Conservation (phyloP, 148 eudicot species). For the Euryodendron excelsum region DNA sequence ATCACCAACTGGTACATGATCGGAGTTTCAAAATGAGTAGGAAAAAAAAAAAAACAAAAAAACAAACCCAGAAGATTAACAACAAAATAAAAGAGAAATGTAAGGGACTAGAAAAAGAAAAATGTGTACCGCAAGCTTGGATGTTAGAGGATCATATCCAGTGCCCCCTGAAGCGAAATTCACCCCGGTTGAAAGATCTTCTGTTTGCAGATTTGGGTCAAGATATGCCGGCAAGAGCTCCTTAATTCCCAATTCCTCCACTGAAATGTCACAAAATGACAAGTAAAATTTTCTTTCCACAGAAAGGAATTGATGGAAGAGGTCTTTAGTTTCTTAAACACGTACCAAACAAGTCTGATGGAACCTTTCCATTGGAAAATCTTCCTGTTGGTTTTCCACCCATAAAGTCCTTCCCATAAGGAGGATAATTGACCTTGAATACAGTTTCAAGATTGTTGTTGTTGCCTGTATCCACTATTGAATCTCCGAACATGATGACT, state of each 20-base stretch:
- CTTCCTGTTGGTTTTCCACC: constrained; percentile 62
- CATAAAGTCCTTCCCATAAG: constrained; percentile 59
- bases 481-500: constrained; percentile 74
- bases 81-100: no score
- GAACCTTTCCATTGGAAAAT: constrained; percentile 61
- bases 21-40: not conserved
- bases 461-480: constrained; percentile 75
- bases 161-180: constrained; percentile 68
- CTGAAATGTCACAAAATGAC: constrained; percentile 23
- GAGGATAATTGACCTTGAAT: constrained; percentile 55
- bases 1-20: constrained; percentile 32
- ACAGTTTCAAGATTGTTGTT: constrained; percentile 55
- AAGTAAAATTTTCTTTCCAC: not conserved
- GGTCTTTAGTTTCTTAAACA: no score
- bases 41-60: not conserved
- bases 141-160: constrained; percentile 55
- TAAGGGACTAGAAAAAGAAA: not conserved
- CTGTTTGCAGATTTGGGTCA: constrained; percentile 37
- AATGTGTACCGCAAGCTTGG: constrained; percentile 40
- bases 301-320: no score
- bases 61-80: no score
- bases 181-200: constrained; percentile 54
- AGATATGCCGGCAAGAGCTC: constrained; percentile 51
- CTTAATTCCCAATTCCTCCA: constrained; percentile 52
- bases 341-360: constrained; percentile 53